Evolutionary conservation across 2,329 filamentous ascomycete species (phyloP).

Genomic region (Trichoderma oligosporum): DNA sequence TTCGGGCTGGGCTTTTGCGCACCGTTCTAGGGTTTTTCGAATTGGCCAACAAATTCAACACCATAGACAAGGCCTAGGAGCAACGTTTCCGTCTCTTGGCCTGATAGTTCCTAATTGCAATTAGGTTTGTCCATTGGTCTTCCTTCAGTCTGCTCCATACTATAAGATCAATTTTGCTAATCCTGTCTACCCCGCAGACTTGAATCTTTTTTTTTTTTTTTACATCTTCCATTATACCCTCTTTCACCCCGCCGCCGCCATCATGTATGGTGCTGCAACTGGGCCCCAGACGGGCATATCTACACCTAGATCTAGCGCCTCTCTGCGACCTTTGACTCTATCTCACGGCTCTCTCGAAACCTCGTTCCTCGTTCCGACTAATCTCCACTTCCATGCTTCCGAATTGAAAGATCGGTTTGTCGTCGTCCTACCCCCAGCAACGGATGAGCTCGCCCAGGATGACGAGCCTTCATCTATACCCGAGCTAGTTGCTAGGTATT

Average conservation of each 20-base stretch:
- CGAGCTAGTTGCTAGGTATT: constrained; percentile 89
- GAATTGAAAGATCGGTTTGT: constrained; percentile 90
- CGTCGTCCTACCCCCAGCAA: constrained; percentile 79
- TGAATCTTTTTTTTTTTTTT: too few species aligned
- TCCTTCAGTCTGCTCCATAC: not conserved
- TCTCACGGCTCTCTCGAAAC: constrained; percentile 94
- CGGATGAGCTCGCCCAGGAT: constrained; percentile 95
- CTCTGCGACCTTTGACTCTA: constrained; percentile 85
- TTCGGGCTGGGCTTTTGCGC: constrained; percentile 15
- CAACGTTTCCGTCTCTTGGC: constrained; percentile 7
- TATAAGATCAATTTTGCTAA: not conserved
- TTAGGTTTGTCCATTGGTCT: not conserved
- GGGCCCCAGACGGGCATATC: constrained; percentile 94
- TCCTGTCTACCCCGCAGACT: constrained; percentile 16
- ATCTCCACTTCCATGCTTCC: constrained; percentile 91
- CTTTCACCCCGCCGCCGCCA: constrained; percentile 40
- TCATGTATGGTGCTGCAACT: constrained; percentile 81
- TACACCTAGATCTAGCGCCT: constrained; percentile 89
- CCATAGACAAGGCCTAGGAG: constrained; percentile 5
- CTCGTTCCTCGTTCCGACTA: constrained; percentile 91
- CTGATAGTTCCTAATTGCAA: constrained; percentile 9
- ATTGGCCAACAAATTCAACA: constrained; percentile 7
- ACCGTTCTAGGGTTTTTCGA: not conserved
- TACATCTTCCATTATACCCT: constrained; percentile 19
- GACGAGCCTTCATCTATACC: constrained; percentile 96